Percentiles rank a stretch among this genome's conserved stretches.
phyloP scores from a whole-genome alignment of 495 filamentous ascomycete genomes.

The Penicillium coprophilum region DNA sequence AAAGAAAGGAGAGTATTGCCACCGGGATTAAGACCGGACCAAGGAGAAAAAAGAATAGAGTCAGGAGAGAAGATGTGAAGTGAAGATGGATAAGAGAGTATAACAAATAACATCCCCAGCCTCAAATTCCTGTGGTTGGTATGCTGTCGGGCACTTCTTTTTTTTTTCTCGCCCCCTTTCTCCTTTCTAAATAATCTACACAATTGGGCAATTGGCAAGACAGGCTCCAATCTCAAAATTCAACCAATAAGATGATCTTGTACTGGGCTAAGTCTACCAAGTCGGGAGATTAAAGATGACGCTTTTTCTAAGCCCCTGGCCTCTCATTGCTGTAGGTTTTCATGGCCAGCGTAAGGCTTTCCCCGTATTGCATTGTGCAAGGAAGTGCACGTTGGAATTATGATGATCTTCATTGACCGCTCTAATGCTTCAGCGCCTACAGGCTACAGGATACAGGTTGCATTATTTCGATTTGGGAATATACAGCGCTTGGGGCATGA shows the following conservation, averaged over 20 bases:
- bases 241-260: neutral
- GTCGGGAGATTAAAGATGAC: constrained; percentile 8
- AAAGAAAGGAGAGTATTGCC: constrained; percentile 21
- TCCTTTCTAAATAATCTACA: neutral
- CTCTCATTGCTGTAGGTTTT: neutral
- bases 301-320: constrained; percentile 1
- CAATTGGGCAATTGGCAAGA: neutral
- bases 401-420: constrained; percentile 8
- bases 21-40: constrained; percentile 5
- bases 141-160: constrained; percentile 5
- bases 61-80: neutral
- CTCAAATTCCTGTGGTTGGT: constrained; percentile 11
- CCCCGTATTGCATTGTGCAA: constrained; percentile 20
- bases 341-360: constrained; percentile 3
- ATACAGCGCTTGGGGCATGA: constrained; percentile 9
- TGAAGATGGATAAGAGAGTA: neutral
- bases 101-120: neutral
- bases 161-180: neutral
- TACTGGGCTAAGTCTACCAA: neutral
- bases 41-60: constrained; percentile 7
- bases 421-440: neutral
- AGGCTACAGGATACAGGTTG: neutral
- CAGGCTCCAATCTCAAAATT: constrained; percentile 1
- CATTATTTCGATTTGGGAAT: neutral
- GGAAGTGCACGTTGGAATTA: constrained; percentile 11